Evolutionary conservation across 371 early-diverging fungal species (phyloP), one percentile per base, ranked within the genome.

Genomic region (Mucor mucedo): DNA sequence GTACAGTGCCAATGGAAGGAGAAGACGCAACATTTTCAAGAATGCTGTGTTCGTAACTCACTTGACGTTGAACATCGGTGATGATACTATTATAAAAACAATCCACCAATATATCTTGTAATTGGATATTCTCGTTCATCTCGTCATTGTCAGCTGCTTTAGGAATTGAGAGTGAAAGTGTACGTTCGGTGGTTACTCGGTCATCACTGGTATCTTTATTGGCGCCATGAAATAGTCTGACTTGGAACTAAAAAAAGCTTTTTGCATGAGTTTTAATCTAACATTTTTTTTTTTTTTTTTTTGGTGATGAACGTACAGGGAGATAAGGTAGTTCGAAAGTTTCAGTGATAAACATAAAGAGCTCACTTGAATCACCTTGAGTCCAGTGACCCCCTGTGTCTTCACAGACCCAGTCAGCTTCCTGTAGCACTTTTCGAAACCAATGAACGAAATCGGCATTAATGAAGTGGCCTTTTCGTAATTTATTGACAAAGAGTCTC

Each of bases 211-310:
- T 48, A 63, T 83, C 72, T 60, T 65, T 62, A 29, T 68, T 78
- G n/a, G 80, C 87, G n/a, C 84, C 84, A 64, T 86, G 87, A 63
- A 82, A 72, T 59, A 86, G 63, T 55, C 83, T 62, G 16, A 84
- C 76, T 56, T 83, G 81, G 60, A 75, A 71, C 75, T 74, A 63
- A 35, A 30, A 28, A 11, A 30, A 33, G 45, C 44, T 44, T 29
- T 8, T 11, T 35, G 39, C 2, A 13, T 50, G 9, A 7, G 21
- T 38, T 29, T 50, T 30, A 8, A n/a, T 2, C 6, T n/a, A 45
- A 54, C 6, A 5, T 39, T 33, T 47, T 16, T n/a, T 39, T 27
- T 39, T 33, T 47, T 16, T n/a, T 39, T 27, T 47, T 2, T 38
- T 39, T n/a, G 4, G 38, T 42, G 9, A 30, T 32, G 13, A 30